Base-by-base conservation (phyloP, 768 basidiomycete genomes). In the Leccinum imitatum region DNA sequence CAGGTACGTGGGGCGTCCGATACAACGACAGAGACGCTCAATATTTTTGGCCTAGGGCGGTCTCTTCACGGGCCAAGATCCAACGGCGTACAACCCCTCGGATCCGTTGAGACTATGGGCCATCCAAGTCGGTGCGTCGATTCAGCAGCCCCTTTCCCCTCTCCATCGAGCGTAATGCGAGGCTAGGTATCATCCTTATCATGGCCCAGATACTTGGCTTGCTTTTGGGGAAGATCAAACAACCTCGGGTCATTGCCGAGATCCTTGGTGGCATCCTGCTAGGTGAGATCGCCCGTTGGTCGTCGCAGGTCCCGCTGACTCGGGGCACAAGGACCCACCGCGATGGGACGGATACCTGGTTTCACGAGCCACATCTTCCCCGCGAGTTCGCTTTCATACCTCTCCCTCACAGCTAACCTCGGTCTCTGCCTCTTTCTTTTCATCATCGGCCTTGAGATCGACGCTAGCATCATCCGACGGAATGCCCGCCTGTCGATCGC, bases 221-320 rank as follows among this genome's bases (percentile, higher is more conserved):
- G 19, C 59, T 83, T 54, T 79, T 97, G 21, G 72, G 77, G 8
- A 86, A 81, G 57, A 84, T 96, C 37, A 86, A 84, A 35, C 95
- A 98, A 68, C 96, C 96, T 2, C 81, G 87, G n/a, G 95, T 98
- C 60, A 93, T 97, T 55, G 87, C 94, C 46, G 95, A 98, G 72
- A 89, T 97, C 60, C 84, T 98, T 57, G 93, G 88, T 0, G 96
- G 96, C 21, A 86, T 98, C 63, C 67, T 98, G 21, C 81, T 98
- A 11, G 95, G 94, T 46, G 50, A 23, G 15, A 19, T 76, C 75
- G 0, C 76, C 10, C 13, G 3, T 44, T 13, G 2, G 4, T 11
- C 6, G 6, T 70, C 89, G 17, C 89, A 87, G n/a, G 17, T n/a
- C 39, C 17, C 9, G 9, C 39, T 41, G 39, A 41, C 17, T 41